Conservation (phyloP, 495 filamentous ascomycete species). For the Lasiosphaeria hispida region DNA sequence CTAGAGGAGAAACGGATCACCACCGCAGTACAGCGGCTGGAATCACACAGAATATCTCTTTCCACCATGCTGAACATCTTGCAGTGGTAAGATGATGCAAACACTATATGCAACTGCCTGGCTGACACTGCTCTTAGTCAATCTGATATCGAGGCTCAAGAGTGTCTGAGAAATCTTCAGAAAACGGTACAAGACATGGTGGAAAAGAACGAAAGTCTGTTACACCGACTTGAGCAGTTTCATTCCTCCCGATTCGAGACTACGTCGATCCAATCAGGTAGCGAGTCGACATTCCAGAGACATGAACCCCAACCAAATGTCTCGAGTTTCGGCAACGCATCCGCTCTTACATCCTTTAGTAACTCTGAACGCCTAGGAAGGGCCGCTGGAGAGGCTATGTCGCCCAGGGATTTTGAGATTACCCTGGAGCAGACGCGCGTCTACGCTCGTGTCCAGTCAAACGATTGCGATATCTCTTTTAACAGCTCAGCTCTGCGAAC, state of each 20-base stretch:
- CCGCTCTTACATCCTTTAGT: neutral
- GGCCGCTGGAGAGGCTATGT: neutral
- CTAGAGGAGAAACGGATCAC: neutral
- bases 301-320: neutral
- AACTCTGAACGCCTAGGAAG: no score
- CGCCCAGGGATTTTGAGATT: neutral
- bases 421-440: neutral
- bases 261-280: neutral
- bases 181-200: neutral
- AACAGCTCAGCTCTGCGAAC: neutral
- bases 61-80: neutral
- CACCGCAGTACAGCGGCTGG: neutral
- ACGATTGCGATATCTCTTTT: neutral
- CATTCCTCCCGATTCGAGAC: neutral
- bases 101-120: neutral
- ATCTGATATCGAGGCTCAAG: neutral
- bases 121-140: neutral
- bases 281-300: neutral
- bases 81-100: neutral
- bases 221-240: constrained; percentile 1
- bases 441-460: neutral
- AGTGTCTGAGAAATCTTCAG: neutral
- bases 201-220: neutral
- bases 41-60: neutral
- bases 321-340: neutral